Base-by-base conservation (phyloP, 1,139 yeast species). In the Torulaspora pretoriensis region DNA sequence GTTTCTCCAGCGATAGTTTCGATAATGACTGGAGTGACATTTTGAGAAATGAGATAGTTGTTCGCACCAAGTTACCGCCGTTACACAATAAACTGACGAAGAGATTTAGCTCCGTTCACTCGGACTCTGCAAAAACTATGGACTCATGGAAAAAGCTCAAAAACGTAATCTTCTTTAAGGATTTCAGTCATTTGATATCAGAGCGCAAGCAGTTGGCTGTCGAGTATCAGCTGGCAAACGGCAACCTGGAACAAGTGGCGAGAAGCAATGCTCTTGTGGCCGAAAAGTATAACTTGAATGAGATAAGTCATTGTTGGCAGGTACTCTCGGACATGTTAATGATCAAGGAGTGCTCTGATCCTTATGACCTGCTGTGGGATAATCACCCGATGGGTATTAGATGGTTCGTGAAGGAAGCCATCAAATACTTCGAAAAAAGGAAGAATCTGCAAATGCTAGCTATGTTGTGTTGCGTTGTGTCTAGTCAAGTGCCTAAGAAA, bases 361-460 rank as follows among this genome's bases (percentile, higher is more conserved):
- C 59, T 17, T 63, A 68, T 45, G 60, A 71, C 17, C 77, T 78
- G 49, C 76, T 72, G 51, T 89, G 97, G 96, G 92, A 90, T 0
- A 68, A 76, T 3, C 95, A 87, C 62, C 92, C 94, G 0, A 77
- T 83, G 62, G 96, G 96, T 0, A 76, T 81, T n/a, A 60, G 73
- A 4, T 81, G 92, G 84, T 68, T 88, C n/a, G 71, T 88, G 0
- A 72, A 73, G 30, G 79, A 80, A 51, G 69, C 89, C 38, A 72
- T 90, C 59, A 62, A 67, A 1, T 81, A 83, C 55, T 89, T 83
- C 58, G 94, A 83, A 56, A 65, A 58, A 33, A 63, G 71, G 40
- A 80, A 81, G 2, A 84, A 90, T 57, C 68, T 87, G 17, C 97
- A 90, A 62, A 88, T 90, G 96, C 70, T 92, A 16, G 96, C 96